Conservation (phyloP, 495 filamentous ascomycete species). For the Aspergillus taichungensis region DNA sequence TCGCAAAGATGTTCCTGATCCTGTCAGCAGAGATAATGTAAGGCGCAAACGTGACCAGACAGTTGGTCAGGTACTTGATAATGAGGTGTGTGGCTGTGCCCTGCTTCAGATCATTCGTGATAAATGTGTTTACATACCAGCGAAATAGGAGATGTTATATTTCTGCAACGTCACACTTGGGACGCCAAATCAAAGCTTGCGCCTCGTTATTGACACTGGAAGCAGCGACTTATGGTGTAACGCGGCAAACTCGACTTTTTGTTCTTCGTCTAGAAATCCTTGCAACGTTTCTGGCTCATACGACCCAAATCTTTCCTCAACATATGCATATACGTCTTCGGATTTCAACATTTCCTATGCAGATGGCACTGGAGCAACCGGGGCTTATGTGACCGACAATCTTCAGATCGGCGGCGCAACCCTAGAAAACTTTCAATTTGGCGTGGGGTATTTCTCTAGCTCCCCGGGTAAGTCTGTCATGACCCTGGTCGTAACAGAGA, state of each 20-base stretch:
- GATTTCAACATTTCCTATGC: slow-evolving; percentile 91
- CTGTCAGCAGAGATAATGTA: slow-evolving; percentile 21
- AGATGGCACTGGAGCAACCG: slow-evolving; percentile 70
- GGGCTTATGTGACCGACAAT: slow-evolving; percentile 79
- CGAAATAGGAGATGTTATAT: slow-evolving; percentile 45
- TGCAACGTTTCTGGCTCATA: slow-evolving; percentile 60
- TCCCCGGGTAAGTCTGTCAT: slow-evolving; percentile 34
- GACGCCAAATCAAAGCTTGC: slow-evolving; percentile 55
- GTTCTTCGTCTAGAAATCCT: slow-evolving; percentile 31
- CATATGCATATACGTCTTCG: slow-evolving; percentile 64
- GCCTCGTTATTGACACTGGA: slow-evolving; percentile 69
- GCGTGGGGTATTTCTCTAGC: slow-evolving; percentile 67
- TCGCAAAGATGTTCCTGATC: slow-evolving; percentile 27
- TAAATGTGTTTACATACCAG: background rate
- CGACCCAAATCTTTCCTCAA: slow-evolving; percentile 65
- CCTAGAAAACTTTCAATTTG: slow-evolving; percentile 69
- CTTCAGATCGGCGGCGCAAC: slow-evolving; percentile 55
- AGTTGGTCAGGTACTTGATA: slow-evolving; percentile 28
- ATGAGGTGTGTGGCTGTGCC: slow-evolving; percentile 25
- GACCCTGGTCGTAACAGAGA: too few species aligned
- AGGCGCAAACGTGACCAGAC: slow-evolving; percentile 28
- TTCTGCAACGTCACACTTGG: slow-evolving; percentile 64
- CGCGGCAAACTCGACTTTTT: slow-evolving; percentile 53
- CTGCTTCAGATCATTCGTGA: too few species aligned
- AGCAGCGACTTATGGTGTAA: slow-evolving; percentile 91